Conservation (phyloP, 176 grass and related monocot species). For the Tillandsia leiboldiana region DNA sequence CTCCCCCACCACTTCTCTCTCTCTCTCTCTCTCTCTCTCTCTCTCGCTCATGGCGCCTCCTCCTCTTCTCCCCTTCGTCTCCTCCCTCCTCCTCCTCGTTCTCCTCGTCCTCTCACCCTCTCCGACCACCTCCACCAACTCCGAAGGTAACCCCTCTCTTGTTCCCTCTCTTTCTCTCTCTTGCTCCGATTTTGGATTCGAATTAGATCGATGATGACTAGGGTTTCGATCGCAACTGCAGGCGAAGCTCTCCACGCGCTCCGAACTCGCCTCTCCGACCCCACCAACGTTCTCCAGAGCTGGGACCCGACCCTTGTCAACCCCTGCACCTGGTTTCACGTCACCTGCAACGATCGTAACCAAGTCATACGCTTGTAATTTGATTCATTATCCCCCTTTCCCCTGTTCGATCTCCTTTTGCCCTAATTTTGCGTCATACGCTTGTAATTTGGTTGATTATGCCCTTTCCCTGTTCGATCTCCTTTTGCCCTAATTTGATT, state of each 20-base stretch:
- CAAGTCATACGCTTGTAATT: conserved; percentile 79
- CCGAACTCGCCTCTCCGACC: conserved; percentile 58
- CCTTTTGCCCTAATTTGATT: not conserved
- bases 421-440: conserved; percentile 32
- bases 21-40: not conserved
- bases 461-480: not conserved
- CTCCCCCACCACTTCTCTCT: not conserved
- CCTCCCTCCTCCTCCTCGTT: conserved; percentile 13
- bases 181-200: not conserved
- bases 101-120: conserved; percentile 23
- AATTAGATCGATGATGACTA: not conserved
- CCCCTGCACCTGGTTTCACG: conserved; percentile 98
- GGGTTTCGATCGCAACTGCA: conserved; percentile 4
- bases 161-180: not conserved
- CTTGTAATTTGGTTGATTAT: conserved; percentile 35
- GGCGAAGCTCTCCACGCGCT: conserved; percentile 78
- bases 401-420: not conserved
- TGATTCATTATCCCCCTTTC: too few species aligned
- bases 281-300: conserved; percentile 90
- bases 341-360: conserved; percentile 69
- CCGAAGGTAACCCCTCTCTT: conserved; percentile 23
- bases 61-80: not conserved
- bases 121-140: conserved; percentile 31
- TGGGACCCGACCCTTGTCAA: conserved; percentile 94
- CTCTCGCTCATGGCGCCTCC: conserved; percentile 31